These are phyloP conservation scores for Dactylellina leptospora DNA, from an alignment of 2,329 filamentous ascomycete genomes.

Conservation along the genomic window DNA sequence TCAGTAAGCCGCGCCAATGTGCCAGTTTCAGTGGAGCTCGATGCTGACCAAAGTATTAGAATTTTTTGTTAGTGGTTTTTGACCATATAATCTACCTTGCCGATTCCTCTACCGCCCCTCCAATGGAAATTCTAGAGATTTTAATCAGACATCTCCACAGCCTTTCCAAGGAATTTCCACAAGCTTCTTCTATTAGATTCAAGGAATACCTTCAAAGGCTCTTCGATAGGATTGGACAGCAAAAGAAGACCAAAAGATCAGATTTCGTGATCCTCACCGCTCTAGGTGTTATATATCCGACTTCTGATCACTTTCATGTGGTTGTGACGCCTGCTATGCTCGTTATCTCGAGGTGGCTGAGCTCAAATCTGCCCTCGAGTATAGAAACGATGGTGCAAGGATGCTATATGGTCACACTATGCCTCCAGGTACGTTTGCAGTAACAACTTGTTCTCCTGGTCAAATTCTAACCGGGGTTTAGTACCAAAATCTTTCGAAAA, in stretches of 20 bases:
- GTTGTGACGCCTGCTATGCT: constrained; percentile 90
- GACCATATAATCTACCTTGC: constrained; percentile 70
- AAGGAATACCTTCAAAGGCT: constrained; percentile 73
- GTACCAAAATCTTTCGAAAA: constrained; percentile 83
- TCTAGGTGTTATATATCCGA: constrained; percentile 85
- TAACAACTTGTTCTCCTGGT: background rate
- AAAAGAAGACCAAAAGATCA: constrained; percentile 61
- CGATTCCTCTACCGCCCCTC: constrained; percentile 64
- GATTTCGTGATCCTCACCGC: constrained; percentile 86
- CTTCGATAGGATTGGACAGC: constrained; percentile 64
- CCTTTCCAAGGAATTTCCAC: constrained; percentile 82
- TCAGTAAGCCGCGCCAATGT: constrained; percentile 66
- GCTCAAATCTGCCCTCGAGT: constrained; percentile 74
- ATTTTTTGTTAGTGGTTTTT: constrained; percentile 63
- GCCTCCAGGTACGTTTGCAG: constrained; percentile 62
- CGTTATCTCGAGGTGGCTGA: constrained; percentile 82
- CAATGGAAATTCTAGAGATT: constrained; percentile 77
- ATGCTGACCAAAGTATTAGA: constrained; percentile 29
- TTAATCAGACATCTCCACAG: constrained; percentile 92
- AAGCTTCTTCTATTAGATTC: constrained; percentile 80
- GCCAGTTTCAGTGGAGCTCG: no score
- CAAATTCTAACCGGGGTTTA: constrained; percentile 61
- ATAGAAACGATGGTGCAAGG: constrained; percentile 76
- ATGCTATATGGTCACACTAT: constrained; percentile 79
- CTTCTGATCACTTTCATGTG: constrained; percentile 96